These are phyloP conservation scores for Kodamaea lidongshanica DNA, from an alignment of 805 yeast species.

Conservation along the genomic window DNA sequence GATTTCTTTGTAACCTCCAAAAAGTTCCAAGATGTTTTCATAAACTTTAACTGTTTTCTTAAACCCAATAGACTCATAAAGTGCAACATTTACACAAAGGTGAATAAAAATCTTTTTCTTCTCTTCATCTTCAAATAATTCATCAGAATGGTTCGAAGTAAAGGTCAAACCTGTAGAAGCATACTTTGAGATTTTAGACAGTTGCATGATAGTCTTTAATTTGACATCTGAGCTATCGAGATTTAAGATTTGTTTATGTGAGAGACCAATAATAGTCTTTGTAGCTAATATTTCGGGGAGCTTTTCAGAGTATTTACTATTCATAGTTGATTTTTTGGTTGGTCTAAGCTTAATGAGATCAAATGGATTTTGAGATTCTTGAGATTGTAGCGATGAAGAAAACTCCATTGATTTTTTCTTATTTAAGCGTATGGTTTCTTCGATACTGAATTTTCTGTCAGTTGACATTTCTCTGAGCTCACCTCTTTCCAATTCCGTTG, in stretches of 20 bases:
- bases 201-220: conserved; percentile 29
- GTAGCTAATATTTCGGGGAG: conserved; percentile 28
- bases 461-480: conserved; percentile 6
- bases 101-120: conserved; percentile 19
- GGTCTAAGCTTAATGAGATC: conserved; percentile 20
- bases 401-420: conserved; percentile 11
- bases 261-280: conserved; percentile 33
- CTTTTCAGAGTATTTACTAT: conserved; percentile 20
- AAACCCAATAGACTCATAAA: conserved; percentile 32
- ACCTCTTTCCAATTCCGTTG: conserved; percentile 6
- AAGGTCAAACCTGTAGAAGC: conserved; percentile 24
- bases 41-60: conserved; percentile 18
- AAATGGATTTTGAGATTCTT: conserved; percentile 14
- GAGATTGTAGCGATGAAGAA: conserved; percentile 4
- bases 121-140: conserved; percentile 18
- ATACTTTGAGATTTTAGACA: conserved; percentile 25
- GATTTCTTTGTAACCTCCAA: conserved; percentile 26
- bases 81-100: conserved; percentile 30
- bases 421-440: conserved; percentile 11
- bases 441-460: conserved; percentile 9
- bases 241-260: conserved; percentile 28
- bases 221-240: conserved; percentile 31
- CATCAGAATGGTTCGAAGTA: conserved; percentile 18
- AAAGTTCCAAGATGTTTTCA: conserved; percentile 23
- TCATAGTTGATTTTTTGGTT: conserved; percentile 16